Evolutionary conservation across 176 grass and related monocot species (phyloP).

Genomic region (Oryza coarctata): DNA sequence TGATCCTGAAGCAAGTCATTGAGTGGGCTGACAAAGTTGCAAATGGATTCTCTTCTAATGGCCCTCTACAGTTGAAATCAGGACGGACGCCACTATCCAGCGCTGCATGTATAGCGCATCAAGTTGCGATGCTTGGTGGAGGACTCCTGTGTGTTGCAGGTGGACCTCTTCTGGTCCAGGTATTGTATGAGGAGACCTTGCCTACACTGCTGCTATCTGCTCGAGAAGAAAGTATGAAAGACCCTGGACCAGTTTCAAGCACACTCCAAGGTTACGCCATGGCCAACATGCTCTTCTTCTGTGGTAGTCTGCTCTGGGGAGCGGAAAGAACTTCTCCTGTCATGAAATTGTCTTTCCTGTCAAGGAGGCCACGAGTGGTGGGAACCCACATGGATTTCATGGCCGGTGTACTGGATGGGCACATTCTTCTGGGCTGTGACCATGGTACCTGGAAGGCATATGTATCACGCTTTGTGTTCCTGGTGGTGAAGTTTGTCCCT

Average conservation of each 20-base stretch:
- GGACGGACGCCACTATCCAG: slow-evolving; percentile 58
- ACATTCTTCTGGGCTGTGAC: slow-evolving; percentile 80
- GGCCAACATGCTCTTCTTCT: slow-evolving; percentile 89
- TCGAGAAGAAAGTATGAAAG: slow-evolving; percentile 48
- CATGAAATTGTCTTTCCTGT: slow-evolving; percentile 54
- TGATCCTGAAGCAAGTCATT: slow-evolving; percentile 82
- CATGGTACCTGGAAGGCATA: slow-evolving; percentile 84
- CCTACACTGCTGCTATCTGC: slow-evolving; percentile 79
- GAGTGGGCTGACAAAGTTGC: slow-evolving; percentile 74
- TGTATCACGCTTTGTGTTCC: slow-evolving; percentile 64
- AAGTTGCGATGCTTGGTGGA: slow-evolving; percentile 78
- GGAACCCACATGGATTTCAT: slow-evolving; percentile 94
- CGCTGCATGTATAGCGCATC: slow-evolving; percentile 60
- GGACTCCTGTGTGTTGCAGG: slow-evolving; percentile 86
- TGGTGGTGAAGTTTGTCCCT: slow-evolving; percentile 84
- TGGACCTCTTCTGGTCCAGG: slow-evolving; percentile 67
- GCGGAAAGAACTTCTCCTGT: slow-evolving; percentile 38
- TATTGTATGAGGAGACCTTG: slow-evolving; percentile 86
- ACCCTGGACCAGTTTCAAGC: slow-evolving; percentile 49
- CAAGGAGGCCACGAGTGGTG: slow-evolving; percentile 69
- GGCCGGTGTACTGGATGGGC: slow-evolving; percentile 67
- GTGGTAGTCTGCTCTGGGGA: slow-evolving; percentile 74
- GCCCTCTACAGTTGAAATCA: slow-evolving; percentile 63
- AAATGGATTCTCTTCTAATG: slow-evolving; percentile 63
- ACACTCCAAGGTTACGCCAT: slow-evolving; percentile 81